These are phyloP conservation scores for Gomphus bonarii DNA, from an alignment of 1,284 basidiomycete genomes.

Conservation along the genomic window DNA sequence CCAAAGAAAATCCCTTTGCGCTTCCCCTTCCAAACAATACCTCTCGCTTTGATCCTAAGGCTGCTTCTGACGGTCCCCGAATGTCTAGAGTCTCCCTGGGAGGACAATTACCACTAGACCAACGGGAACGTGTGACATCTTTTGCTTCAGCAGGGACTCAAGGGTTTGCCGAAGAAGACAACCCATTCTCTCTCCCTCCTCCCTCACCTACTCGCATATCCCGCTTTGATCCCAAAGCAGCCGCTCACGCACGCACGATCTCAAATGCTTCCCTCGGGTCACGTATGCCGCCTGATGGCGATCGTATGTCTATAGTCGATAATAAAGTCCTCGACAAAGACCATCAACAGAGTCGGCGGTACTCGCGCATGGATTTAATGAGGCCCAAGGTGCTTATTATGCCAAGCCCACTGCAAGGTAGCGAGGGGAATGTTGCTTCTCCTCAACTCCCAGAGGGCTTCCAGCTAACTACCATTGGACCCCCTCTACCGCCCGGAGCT, in stretches of 20 bases:
- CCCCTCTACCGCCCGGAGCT: constrained; percentile 59
- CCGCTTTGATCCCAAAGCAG: constrained; percentile 60
- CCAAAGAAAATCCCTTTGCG: not conserved
- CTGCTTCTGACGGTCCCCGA: constrained; percentile 27
- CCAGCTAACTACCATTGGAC: constrained; percentile 48
- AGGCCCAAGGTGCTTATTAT: constrained; percentile 77
- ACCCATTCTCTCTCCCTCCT: constrained; percentile 50
- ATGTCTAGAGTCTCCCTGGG: constrained; percentile 39
- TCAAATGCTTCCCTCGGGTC: constrained; percentile 37
- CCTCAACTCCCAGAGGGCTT: constrained; percentile 44
- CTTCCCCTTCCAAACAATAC: constrained; percentile 18
- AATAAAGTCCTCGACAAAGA: constrained; percentile 52
- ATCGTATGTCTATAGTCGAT: constrained; percentile 26
- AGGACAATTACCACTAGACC: constrained; percentile 13
- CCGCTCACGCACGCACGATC: constrained; percentile 44
- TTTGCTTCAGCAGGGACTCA: constrained; percentile 28
- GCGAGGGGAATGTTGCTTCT: constrained; percentile 13
- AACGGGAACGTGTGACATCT: constrained; percentile 25
- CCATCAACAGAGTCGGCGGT: constrained; percentile 23
- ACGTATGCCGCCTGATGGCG: constrained; percentile 9
- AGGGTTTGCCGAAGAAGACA: constrained; percentile 35
- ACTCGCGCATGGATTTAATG: constrained; percentile 53
- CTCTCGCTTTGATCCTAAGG: constrained; percentile 20
- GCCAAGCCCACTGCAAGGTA: constrained; percentile 68
- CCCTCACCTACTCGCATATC: constrained; percentile 51